Conservation (phyloP, 164 flowering plant species). For the Chloranthus sessilifolius region DNA sequence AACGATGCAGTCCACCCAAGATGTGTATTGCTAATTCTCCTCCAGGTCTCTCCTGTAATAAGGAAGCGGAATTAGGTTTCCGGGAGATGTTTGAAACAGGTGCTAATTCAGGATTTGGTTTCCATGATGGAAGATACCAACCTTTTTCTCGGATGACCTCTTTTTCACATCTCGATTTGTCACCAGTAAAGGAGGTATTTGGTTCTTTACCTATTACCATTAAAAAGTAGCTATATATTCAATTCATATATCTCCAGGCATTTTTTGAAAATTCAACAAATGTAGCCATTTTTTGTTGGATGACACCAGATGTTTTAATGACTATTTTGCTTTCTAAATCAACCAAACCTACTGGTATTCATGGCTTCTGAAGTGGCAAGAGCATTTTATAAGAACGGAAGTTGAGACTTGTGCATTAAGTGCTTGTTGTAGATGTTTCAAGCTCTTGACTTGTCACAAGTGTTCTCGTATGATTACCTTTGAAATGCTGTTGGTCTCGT, state of each 20-base stretch:
- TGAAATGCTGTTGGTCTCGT: too few relatives aligned
- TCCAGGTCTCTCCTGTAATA: slow-evolving; percentile 26
- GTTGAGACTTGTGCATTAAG: too few relatives aligned
- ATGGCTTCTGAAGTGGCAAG: too few relatives aligned
- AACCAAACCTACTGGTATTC: too few relatives aligned
- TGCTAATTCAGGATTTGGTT: slow-evolving; percentile 30
- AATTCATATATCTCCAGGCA: neutral
- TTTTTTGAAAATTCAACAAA: neutral
- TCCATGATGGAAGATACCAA: slow-evolving; percentile 27
- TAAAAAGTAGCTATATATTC: neutral
- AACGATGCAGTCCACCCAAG: slow-evolving; percentile 16
- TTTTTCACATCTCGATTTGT: slow-evolving; percentile 23
- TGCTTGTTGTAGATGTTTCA: too few relatives aligned
- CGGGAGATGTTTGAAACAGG: slow-evolving; percentile 46
- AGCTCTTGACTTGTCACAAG: too few relatives aligned
- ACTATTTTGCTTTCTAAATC: too few relatives aligned
- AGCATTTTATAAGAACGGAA: too few relatives aligned
- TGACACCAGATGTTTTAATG: neutral
- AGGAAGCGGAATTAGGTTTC: slow-evolving; percentile 40
- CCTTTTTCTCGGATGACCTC: slow-evolving; percentile 30
- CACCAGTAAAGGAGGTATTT: slow-evolving; percentile 46
- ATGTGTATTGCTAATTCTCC: slow-evolving; percentile 22
- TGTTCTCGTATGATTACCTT: too few relatives aligned
- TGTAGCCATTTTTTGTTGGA: neutral
- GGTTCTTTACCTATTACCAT: neutral